Evolutionary conservation across 495 filamentous ascomycete species (phyloP).

Genomic region (Podospora tetraspora): DNA sequence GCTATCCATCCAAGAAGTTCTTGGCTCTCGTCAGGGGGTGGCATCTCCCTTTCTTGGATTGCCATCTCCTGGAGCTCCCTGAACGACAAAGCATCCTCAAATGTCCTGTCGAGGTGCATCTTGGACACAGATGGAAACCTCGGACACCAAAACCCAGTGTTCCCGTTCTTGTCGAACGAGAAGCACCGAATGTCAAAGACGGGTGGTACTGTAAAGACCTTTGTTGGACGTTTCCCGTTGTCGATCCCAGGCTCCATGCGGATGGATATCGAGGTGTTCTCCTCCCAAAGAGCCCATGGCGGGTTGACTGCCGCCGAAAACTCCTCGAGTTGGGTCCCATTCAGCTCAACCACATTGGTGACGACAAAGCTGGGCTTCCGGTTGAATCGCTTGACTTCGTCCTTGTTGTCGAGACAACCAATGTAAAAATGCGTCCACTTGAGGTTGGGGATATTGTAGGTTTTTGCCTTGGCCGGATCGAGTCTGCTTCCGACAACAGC

Average conservation of each 20-base stretch:
- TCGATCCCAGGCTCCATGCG: conserved; percentile 31
- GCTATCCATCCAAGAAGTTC: conserved; percentile 52
- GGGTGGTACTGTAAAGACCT: conserved; percentile 37
- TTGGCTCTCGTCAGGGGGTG: conserved; percentile 38
- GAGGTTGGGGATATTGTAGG: conserved; percentile 43
- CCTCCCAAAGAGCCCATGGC: conserved; percentile 22
- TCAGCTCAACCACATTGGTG: conserved; percentile 48
- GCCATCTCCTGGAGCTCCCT: conserved; percentile 43
- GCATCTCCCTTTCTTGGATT: conserved; percentile 27
- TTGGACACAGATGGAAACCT: conserved; percentile 44
- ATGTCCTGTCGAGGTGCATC: conserved; percentile 45
- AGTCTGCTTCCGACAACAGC: conserved; percentile 68
- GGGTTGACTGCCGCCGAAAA: conserved; percentile 35
- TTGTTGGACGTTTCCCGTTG: conserved; percentile 29
- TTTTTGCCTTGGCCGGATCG: conserved; percentile 52
- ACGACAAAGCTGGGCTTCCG: conserved; percentile 58
- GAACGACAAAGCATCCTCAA: conserved; percentile 37
- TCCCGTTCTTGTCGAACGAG: conserved; percentile 40
- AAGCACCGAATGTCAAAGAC: conserved; percentile 47
- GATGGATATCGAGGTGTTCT: conserved; percentile 30
- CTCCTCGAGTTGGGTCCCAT: conserved; percentile 29
- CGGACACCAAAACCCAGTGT: conserved; percentile 43
- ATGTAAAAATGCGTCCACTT: conserved; percentile 76
- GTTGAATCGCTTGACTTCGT: conserved; percentile 48
- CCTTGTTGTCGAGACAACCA: conserved; percentile 70